phyloP scores from a whole-genome alignment of 2,329 filamentous ascomycete genomes.

The Clarireedia paspali region DNA sequence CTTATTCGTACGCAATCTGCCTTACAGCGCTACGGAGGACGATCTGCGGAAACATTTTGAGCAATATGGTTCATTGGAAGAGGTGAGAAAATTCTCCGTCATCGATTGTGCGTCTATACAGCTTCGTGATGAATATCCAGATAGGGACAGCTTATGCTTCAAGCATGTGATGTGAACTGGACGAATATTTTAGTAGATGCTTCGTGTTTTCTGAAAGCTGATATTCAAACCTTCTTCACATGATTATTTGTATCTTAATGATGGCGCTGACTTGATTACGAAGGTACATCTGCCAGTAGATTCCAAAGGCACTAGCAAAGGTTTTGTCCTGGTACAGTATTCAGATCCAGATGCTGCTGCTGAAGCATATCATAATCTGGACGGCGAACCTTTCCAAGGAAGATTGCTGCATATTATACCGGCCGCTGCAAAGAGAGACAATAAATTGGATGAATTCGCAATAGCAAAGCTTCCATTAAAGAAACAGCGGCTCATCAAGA shows the following conservation, averaged over 20 bases:
- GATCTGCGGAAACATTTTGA: conserved; percentile 68
- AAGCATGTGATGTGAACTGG: conserved; percentile 86
- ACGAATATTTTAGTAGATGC: conserved; percentile 99
- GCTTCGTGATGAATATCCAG: conserved; percentile 88
- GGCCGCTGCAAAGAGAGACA: conserved; percentile 72
- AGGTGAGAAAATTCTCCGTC: conserved; percentile 56
- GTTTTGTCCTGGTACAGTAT: conserved; percentile 83
- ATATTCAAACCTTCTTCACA: conserved; percentile 18
- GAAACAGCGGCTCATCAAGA: conserved; percentile 85
- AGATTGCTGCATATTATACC: conserved; percentile 86
- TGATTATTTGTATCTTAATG: conserved; percentile 8
- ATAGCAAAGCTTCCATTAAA: conserved; percentile 89
- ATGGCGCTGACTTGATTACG: conserved; percentile 31
- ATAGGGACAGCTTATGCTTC: conserved; percentile 99
- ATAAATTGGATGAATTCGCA: conserved; percentile 77
- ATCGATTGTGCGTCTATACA: conserved; percentile 13
- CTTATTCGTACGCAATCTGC: conserved; percentile 82
- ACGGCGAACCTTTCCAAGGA: conserved; percentile 85
- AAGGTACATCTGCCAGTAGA: conserved; percentile 84
- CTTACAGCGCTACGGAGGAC: conserved; percentile 70
- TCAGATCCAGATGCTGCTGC: conserved; percentile 64
- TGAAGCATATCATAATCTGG: conserved; percentile 69
- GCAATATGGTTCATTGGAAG: conserved; percentile 68
- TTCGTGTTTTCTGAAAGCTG: conserved; percentile 66
- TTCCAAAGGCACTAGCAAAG: conserved; percentile 69